Evolutionary conservation across 1,139 yeast species (phyloP).

Genomic region (Meyerozyma elateridarum): DNA sequence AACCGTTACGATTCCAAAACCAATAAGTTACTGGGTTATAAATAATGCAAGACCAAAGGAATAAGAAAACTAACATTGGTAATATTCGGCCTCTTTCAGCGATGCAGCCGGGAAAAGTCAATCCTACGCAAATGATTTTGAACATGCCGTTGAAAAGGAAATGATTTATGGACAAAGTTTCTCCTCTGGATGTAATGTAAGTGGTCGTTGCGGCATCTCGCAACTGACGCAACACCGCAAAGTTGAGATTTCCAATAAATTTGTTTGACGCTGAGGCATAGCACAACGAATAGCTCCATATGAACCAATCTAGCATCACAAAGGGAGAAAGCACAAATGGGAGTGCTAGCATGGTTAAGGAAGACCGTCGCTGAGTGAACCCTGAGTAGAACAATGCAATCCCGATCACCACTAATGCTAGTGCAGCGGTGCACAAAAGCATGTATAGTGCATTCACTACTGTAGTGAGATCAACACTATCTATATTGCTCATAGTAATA

Average conservation of each 20-base stretch:
- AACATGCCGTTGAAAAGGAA: conserved; percentile 49
- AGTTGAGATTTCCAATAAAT: conserved; percentile 45
- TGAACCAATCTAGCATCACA: conserved; percentile 49
- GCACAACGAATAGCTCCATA: conserved; percentile 56
- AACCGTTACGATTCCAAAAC: conserved; percentile 61
- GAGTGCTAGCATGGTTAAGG: conserved; percentile 50
- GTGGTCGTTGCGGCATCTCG: conserved; percentile 18
- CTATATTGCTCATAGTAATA: too few species aligned
- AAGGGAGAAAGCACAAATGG: conserved; percentile 42
- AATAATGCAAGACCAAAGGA: conserved; percentile 52
- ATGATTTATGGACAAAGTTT: conserved; percentile 36
- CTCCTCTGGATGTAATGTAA: conserved; percentile 35
- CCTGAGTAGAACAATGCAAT: conserved; percentile 55
- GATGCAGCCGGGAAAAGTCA: conserved; percentile 54
- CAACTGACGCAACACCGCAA: conserved; percentile 38
- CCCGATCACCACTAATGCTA: conserved; percentile 36
- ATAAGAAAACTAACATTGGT: conserved; percentile 50
- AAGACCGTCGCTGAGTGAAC: conserved; percentile 50
- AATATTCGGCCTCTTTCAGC: conserved; percentile 54
- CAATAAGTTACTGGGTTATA: conserved; percentile 63
- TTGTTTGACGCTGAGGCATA: conserved; percentile 37
- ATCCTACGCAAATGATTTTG: conserved; percentile 47
- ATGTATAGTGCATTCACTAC: conserved; percentile 36
- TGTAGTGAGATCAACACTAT: conserved; percentile 7
- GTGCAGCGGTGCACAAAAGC: conserved; percentile 31